Evolutionary conservation across 1,139 yeast species (phyloP), one percentile per base, ranked within the genome.

Genomic region (Zygoascus meyerae): DNA sequence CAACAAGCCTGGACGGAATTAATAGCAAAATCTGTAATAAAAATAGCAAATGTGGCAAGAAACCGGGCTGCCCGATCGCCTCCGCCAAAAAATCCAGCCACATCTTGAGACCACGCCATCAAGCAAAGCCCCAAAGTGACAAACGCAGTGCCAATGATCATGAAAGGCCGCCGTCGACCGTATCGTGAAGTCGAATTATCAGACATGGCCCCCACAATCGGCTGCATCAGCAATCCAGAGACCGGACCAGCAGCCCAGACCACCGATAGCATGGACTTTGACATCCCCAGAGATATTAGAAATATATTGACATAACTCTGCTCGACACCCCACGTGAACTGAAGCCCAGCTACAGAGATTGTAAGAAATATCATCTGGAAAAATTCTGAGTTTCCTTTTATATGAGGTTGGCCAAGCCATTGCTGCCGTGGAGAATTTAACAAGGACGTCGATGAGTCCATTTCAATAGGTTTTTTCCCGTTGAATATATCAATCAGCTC

Each of bases 201-300:
- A 42, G 80, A 74, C 42, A 76, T 57, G 12, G 75, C 67, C 0
- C 84, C 84, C 17, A 78, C 73, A 3, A 78, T 62, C 0, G 84
- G 84, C 60, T 78, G 83, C 12, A 81, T 80, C 10, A 79, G 52
- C 1, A 79, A 69, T 1, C 84, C 84, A 9, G 81, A 74, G 8
- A 78, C 55, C 0, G 84, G 84, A 0, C 83, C 83, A 0, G 82
- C 82, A 8, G 77, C 69, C 83, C 83, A 79, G 2, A 79, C 73
- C 34, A 79, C 62, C 1, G 82, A 78, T 48, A 78, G 62, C 5
- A 69, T 55, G 14, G 75, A 69, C 53, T 77, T 78, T 2, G 81
- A 69, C 50, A 79, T 65, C 2, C 83, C 83, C 15, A 79, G 62
- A 0, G 80, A 74, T 9, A 78, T 62, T 34, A 70, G 56, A 48